Percentiles rank a stretch among this genome's conserved stretches.
Conservation (phyloP, 2,329 filamentous ascomycete genomes). For the Dryadomyces quercus-mongolicae region DNA sequence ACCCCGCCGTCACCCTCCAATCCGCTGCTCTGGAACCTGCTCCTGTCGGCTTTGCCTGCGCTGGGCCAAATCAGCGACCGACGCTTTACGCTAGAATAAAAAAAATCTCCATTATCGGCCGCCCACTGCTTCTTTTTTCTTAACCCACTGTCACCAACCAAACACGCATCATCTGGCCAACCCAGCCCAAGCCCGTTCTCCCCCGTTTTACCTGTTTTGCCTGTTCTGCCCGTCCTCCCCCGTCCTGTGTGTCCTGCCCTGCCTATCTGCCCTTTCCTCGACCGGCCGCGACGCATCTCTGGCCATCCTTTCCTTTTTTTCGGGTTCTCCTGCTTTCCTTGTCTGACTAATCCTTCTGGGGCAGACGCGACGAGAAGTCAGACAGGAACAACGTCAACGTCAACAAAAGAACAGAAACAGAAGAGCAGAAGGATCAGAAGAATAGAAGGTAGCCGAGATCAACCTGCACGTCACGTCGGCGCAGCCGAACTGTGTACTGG, state of each 20-base stretch:
- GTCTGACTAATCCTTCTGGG: no score
- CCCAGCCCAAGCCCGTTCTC: not conserved
- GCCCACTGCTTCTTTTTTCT: not conserved
- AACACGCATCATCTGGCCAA: not conserved
- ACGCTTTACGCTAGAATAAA: not conserved
- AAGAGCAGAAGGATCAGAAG: no score
- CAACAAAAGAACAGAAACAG: no score
- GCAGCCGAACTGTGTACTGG: no score
- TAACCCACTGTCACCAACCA: not conserved
- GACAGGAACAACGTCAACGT: no score
- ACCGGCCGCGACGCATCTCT: not conserved
- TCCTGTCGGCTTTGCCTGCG: not conserved
- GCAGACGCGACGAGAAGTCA: no score
- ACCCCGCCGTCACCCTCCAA: not conserved
- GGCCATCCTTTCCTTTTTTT: not conserved
- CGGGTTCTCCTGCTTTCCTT: no score
- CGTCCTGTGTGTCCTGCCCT: not conserved
- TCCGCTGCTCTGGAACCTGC: slow-evolving; percentile 2
- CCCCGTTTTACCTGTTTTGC: not conserved
- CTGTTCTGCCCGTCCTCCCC: not conserved
- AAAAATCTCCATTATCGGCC: not conserved
- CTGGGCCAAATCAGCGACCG: not conserved
- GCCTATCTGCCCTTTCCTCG: not conserved
- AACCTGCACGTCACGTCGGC: no score
- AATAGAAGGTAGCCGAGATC: no score